Conservation (phyloP, 768 basidiomycete genomes). For the Gymnopilus junonius region DNA sequence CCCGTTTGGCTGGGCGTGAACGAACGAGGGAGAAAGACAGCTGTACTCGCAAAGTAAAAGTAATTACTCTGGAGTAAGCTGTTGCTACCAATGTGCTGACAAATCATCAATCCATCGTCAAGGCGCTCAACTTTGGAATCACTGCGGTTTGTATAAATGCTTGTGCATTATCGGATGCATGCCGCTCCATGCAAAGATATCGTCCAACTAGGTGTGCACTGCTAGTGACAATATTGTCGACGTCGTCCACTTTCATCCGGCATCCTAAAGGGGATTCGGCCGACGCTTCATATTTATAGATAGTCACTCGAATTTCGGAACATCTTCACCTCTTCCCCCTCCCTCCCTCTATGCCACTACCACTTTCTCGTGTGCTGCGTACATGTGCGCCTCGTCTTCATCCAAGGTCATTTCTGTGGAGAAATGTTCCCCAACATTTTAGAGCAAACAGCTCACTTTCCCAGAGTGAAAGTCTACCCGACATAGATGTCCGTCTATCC, state of each 20-base stretch:
- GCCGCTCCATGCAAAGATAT: background rate
- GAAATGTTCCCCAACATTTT: slow-evolving; percentile 1
- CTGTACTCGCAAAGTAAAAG: background rate
- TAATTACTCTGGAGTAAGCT: background rate
- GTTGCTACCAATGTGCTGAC: background rate
- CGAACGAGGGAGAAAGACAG: background rate
- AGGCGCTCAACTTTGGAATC: background rate
- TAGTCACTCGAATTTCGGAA: background rate
- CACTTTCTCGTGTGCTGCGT: slow-evolving; percentile 23
- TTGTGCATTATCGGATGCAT: background rate
- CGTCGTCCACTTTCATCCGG: background rate
- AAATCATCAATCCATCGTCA: background rate
- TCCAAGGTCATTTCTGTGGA: background rate
- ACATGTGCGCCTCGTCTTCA: slow-evolving; percentile 9
- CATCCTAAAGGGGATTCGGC: background rate
- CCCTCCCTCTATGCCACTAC: slow-evolving; percentile 22
- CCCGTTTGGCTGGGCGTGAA: background rate
- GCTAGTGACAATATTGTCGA: too few relatives aligned
- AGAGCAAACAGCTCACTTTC: slow-evolving; percentile 20
- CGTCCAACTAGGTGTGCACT: too few relatives aligned
- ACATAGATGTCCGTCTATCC: slow-evolving; percentile 42
- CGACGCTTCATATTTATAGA: slow-evolving; percentile 1
- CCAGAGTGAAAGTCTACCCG: slow-evolving; percentile 23
- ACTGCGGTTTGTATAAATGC: background rate
- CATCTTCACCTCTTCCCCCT: slow-evolving; percentile 1